Evolutionary conservation across 2,329 filamentous ascomycete genomes (phyloP).

Genomic region (Colletotrichum orbiculare): DNA sequence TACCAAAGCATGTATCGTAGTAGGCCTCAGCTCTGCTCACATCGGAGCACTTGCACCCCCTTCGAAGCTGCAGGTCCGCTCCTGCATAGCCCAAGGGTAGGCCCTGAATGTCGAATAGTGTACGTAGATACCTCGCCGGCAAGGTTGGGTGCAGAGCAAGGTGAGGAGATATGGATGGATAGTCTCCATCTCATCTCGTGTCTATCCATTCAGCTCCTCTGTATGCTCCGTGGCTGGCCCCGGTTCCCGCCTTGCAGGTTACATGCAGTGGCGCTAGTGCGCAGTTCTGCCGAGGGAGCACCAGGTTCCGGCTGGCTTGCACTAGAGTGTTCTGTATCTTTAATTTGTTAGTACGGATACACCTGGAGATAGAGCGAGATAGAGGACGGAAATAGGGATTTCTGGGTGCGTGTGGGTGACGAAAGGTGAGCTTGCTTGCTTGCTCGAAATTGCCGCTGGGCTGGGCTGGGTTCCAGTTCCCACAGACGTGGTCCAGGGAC

Average conservation of each 20-base stretch:
- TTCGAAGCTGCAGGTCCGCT: constrained; percentile 34
- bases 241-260: constrained; percentile 33
- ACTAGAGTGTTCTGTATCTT: not conserved
- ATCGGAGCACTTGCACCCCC: constrained; percentile 21
- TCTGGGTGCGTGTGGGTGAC: too few species aligned
- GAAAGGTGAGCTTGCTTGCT: too few species aligned
- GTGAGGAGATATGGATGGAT: not conserved
- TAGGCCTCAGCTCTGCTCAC: too few species aligned
- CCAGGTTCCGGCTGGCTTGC: constrained; percentile 1
- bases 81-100: constrained; percentile 26
- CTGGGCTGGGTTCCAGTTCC: not conserved
- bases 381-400: not conserved
- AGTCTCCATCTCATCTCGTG: constrained; percentile 33
- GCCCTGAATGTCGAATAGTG: not conserved
- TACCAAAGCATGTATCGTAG: too few species aligned
- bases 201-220: constrained; percentile 6
- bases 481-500: not conserved
- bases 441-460: constrained; percentile 4
- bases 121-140: too few species aligned
- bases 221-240: not conserved
- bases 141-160: too few species aligned
- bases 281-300: constrained; percentile 25
- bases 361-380: not conserved
- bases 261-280: constrained; percentile 31
- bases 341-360: too few species aligned